Percentiles rank a stretch among this genome's conserved stretches.
Evolutionary conservation across 805 yeast species (phyloP).

Genomic region (Tetrapisispora phaffii): DNA sequence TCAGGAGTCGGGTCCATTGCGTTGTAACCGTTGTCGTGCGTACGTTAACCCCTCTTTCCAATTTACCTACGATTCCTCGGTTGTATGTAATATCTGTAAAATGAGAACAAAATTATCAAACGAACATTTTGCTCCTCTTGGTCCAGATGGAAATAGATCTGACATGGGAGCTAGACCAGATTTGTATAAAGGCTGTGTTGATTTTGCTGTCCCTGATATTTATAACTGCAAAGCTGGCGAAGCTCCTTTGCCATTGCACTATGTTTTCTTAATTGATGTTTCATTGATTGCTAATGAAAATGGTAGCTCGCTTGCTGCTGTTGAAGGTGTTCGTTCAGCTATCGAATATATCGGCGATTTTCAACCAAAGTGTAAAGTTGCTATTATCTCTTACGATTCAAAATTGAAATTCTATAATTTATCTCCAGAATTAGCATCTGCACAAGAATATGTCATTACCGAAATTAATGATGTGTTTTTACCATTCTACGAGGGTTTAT

Average conservation of each 20-base stretch:
- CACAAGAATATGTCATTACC: conserved; percentile 48
- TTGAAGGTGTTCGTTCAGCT: conserved; percentile 56
- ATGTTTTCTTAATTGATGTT: conserved; percentile 64
- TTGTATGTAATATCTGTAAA: conserved; percentile 79
- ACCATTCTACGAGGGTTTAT: conserved; percentile 66
- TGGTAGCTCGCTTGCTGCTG: conserved; percentile 42
- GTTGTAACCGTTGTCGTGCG: conserved; percentile 84
- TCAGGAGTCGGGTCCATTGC: conserved; percentile 42
- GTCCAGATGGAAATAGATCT: conserved; percentile 48
- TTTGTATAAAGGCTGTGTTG: conserved; percentile 72
- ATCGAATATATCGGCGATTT: conserved; percentile 26
- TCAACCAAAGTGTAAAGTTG: conserved; percentile 40
- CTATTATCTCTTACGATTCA: conserved; percentile 67
- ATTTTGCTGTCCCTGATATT: conserved; percentile 61
- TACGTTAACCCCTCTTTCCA: conserved; percentile 78
- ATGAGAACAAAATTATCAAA: conserved; percentile 59
- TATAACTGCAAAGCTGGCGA: conserved; percentile 43
- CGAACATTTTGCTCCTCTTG: conserved; percentile 57
- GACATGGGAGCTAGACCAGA: conserved; percentile 47
- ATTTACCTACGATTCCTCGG: conserved; percentile 45
- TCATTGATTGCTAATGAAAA: conserved; percentile 49
- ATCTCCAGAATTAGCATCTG: conserved; percentile 40
- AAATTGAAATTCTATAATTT: conserved; percentile 62
- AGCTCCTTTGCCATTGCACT: conserved; percentile 44
- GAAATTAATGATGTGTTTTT: conserved; percentile 50